phyloP scores from a whole-genome alignment of 2,329 filamentous ascomycete species.

The Aureobasidium vineae region DNA sequence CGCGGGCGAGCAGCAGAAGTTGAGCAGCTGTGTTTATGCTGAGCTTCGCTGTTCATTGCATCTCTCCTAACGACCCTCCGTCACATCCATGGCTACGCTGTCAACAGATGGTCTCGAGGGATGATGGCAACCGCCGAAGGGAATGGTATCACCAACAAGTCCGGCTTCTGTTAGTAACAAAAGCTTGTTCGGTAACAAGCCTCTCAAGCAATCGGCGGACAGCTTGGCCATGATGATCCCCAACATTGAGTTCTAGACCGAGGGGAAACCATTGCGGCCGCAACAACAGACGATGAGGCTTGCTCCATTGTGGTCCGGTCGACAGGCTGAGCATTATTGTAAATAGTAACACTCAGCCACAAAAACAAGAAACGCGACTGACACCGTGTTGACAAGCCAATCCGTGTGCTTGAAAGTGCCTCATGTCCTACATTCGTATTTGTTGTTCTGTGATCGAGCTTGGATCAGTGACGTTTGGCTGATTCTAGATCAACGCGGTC shows the following conservation, averaged over 20 bases:
- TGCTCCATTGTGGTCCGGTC: neutral
- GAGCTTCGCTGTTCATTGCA: too few relatives aligned
- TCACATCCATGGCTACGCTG: neutral
- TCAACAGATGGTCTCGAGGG: neutral
- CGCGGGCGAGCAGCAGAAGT: neutral
- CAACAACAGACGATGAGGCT: neutral
- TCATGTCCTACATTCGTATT: conserved; percentile 9
- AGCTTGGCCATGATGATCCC: neutral
- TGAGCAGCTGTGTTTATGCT: too few relatives aligned
- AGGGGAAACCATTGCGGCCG: neutral
- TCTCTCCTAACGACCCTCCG: neutral
- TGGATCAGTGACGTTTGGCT: neutral
- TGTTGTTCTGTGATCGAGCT: conserved; percentile 1
- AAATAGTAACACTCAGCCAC: conserved; percentile 1
- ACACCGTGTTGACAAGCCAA: conserved; percentile 7
- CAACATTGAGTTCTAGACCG: neutral
- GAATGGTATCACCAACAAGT: neutral
- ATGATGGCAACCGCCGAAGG: neutral
- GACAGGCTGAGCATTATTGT: neutral
- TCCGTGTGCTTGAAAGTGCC: conserved; percentile 5
- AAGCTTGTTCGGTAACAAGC: neutral
- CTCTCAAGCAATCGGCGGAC: neutral
- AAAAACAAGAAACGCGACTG: neutral
- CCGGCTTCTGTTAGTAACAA: neutral
- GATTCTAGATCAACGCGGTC: conserved; percentile 13